Evolutionary conservation across 75 land plant species (phyloP).

Genomic region (Gnetum montanum): DNA sequence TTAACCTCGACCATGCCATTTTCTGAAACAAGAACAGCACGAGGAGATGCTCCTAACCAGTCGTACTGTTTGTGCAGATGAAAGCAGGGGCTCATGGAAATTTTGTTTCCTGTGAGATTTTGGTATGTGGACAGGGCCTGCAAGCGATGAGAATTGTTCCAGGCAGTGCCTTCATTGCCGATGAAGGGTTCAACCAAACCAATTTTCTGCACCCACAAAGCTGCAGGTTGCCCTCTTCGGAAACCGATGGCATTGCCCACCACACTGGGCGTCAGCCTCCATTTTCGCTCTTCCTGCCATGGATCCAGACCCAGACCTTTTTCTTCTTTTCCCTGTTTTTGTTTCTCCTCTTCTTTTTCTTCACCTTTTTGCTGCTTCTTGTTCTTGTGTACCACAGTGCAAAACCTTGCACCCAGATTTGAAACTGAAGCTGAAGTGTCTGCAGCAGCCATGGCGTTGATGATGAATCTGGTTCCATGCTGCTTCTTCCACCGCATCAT

Average conservation of each 20-base stretch:
- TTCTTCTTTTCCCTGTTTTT: too few relatives aligned
- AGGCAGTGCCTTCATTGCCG: slow-evolving; percentile 42
- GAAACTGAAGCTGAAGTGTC: too few relatives aligned
- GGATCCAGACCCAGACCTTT: too few relatives aligned
- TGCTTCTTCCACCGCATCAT: too few relatives aligned
- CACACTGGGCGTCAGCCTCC: slow-evolving; percentile 63
- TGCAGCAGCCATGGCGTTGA: too few relatives aligned
- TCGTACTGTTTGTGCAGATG: slow-evolving; percentile 26
- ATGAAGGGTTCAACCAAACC: slow-evolving; percentile 38
- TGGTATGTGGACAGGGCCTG: slow-evolving; percentile 47
- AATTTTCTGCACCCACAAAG: slow-evolving; percentile 68
- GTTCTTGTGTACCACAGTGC: too few relatives aligned
- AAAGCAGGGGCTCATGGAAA: slow-evolving; percentile 33
- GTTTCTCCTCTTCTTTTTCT: too few relatives aligned
- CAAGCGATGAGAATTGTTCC: slow-evolving; percentile 50
- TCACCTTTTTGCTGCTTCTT: neutral
- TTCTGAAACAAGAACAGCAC: slow-evolving; percentile 28
- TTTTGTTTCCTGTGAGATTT: slow-evolving; percentile 42
- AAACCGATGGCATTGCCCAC: slow-evolving; percentile 61
- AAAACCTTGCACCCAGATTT: too few relatives aligned
- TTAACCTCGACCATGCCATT: slow-evolving; percentile 64
- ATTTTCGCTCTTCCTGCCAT: slow-evolving; percentile 16
- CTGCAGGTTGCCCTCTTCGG: slow-evolving; percentile 37
- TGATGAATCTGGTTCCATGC: too few relatives aligned
- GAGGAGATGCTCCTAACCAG: slow-evolving; percentile 78